Conservation (phyloP, 2,329 filamentous ascomycete genomes). For the Ophiobolus disseminans region DNA sequence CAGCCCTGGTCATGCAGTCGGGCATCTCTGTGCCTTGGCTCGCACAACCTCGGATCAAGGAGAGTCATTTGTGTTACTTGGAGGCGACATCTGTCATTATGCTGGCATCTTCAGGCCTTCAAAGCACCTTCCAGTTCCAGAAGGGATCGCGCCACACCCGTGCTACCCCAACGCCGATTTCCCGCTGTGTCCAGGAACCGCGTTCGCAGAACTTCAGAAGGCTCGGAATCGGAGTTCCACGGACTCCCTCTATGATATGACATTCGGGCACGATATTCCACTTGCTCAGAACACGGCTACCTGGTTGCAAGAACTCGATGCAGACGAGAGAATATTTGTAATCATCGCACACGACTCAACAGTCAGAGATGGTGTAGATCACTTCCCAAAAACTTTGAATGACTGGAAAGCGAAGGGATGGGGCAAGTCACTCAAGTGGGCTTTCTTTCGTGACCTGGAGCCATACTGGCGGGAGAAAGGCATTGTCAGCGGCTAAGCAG, state of each 20-base stretch:
- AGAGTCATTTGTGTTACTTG: constrained; percentile 36
- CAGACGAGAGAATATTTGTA: constrained; percentile 31
- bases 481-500: background rate
- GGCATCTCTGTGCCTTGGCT: constrained; percentile 60
- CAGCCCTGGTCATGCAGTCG: constrained; percentile 60
- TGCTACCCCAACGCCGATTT: constrained; percentile 11
- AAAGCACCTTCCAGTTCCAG: constrained; percentile 25
- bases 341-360: constrained; percentile 39
- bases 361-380: constrained; percentile 29
- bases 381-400: constrained; percentile 33
- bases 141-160: constrained; percentile 24
- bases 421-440: constrained; percentile 31
- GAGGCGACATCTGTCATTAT: constrained; percentile 37
- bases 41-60: constrained; percentile 40
- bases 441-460: constrained; percentile 33
- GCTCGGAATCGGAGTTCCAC: constrained; percentile 11
- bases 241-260: constrained; percentile 24
- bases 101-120: constrained; percentile 36
- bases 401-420: constrained; percentile 34
- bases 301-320: constrained; percentile 31
- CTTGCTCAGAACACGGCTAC: constrained; percentile 27
- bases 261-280: constrained; percentile 25
- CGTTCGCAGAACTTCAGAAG: constrained; percentile 25
- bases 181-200: constrained; percentile 24
- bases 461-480: constrained; percentile 22